phyloP scores from a whole-genome alignment of 2,329 filamentous ascomycete species.

The Pyrenophora tritici-repentis region DNA sequence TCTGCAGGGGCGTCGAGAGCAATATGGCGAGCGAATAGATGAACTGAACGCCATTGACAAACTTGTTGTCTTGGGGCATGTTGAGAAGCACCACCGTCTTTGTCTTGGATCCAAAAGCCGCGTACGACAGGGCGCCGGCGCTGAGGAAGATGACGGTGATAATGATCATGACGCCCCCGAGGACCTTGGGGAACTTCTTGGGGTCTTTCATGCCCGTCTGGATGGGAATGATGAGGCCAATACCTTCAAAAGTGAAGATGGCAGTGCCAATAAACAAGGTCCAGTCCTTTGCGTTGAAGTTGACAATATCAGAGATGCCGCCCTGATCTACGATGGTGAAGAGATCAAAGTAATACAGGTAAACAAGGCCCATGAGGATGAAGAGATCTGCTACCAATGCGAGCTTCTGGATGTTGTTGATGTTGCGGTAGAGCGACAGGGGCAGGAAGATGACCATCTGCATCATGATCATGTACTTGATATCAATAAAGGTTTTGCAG shows the following conservation, averaged over 20 bases:
- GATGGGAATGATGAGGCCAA: slow-evolving; percentile 96
- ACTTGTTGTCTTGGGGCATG: slow-evolving; percentile 89
- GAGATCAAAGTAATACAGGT: slow-evolving; percentile 95
- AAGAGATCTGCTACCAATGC: slow-evolving; percentile 93
- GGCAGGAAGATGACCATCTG: slow-evolving; percentile 96
- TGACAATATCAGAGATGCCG: slow-evolving; percentile 81
- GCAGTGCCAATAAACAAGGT: slow-evolving; percentile 98
- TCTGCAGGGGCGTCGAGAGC: slow-evolving; percentile 90
- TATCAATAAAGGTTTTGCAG: slow-evolving; percentile 82
- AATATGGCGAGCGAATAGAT: slow-evolving; percentile 98
- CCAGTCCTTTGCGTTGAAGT: slow-evolving; percentile 92
- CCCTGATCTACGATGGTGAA: slow-evolving; percentile 74
- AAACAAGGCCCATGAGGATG: slow-evolving; percentile 88
- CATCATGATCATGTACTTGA: slow-evolving; percentile 88
- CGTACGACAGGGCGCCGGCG: slow-evolving; percentile 93
- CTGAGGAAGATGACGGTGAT: slow-evolving; percentile 89
- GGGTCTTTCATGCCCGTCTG: slow-evolving; percentile 96
- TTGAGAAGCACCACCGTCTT: slow-evolving; percentile 97
- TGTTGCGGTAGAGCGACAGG: slow-evolving; percentile 90
- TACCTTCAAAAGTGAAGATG: slow-evolving; percentile 98
- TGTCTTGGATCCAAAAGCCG: slow-evolving; percentile 91
- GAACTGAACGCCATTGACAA: slow-evolving; percentile 95
- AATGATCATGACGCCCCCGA: slow-evolving; percentile 90
- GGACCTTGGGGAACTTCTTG: slow-evolving; percentile 84
- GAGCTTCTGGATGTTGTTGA: slow-evolving; percentile 95